A percentile compares a stretch with the other conserved stretches of the same genome.
phyloP scores from a whole-genome alignment of 257 asterid species.

The Leonotis leonurus region DNA sequence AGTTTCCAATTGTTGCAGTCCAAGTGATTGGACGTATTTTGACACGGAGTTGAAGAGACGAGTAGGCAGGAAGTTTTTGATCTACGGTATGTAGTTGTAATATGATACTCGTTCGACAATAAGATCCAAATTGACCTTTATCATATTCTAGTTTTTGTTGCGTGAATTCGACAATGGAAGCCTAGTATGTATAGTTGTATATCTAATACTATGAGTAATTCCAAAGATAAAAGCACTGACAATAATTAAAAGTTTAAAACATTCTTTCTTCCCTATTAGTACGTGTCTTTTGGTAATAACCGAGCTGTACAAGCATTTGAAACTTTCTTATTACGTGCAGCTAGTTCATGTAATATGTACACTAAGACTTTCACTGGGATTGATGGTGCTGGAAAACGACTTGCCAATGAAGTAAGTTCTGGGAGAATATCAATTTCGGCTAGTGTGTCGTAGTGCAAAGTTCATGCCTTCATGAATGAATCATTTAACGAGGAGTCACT shows the following conservation, averaged over 20 bases:
- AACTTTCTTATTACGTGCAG: constrained; percentile 44
- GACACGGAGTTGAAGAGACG: constrained; percentile 74
- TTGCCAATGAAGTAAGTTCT: constrained; percentile 87
- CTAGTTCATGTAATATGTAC: constrained; percentile 76
- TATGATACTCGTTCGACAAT: constrained; percentile 9
- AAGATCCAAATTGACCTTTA: not conserved
- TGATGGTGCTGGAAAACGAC: constrained; percentile 86
- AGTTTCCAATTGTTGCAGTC: constrained; percentile 50
- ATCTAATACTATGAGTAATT: not conserved
- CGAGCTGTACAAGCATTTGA: constrained; percentile 11
- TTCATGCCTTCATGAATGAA: not conserved
- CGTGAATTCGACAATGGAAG: not conserved
- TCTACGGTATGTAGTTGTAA: constrained; percentile 44
- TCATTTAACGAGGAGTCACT: not conserved
- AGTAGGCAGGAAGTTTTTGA: constrained; percentile 65
- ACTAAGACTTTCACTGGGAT: constrained; percentile 89
- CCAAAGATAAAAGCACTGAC: not conserved
- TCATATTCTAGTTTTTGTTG: not conserved
- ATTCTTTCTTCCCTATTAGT: not conserved
- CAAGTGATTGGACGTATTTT: constrained; percentile 82
- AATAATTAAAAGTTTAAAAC: not conserved
- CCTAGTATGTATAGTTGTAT: not conserved
- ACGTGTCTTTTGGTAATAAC: not conserved
- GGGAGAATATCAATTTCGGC: constrained; percentile 8
- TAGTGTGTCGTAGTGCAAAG: constrained; percentile 1